Percentiles rank a stretch among this genome's conserved stretches.
Conservation (phyloP, 306 rosid species). For the Prunus kanzakura region DNA sequence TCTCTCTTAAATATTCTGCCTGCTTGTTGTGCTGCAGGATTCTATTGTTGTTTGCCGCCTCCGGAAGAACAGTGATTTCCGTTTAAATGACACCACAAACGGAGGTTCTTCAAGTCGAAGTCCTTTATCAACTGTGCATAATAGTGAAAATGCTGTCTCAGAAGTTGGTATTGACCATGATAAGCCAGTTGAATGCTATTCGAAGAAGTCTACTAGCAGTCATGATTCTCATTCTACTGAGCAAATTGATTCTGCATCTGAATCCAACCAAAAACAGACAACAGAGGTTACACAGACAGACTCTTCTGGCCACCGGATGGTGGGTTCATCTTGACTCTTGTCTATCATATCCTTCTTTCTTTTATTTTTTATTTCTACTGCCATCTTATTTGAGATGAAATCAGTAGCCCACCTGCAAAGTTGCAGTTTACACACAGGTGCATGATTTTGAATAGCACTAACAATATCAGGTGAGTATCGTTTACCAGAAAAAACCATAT, state of each 20-base stretch:
- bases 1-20: background rate
- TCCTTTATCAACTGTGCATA: slow-evolving; percentile 29
- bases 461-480: background rate
- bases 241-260: slow-evolving; percentile 64
- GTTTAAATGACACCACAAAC: slow-evolving; percentile 38
- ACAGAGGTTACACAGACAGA: slow-evolving; percentile 39
- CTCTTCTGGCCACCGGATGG: slow-evolving; percentile 47
- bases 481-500: too few species aligned
- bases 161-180: slow-evolving; percentile 41
- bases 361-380: background rate
- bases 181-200: slow-evolving; percentile 47
- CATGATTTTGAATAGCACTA: too few species aligned
- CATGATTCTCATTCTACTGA: slow-evolving; percentile 62
- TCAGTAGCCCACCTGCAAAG: background rate
- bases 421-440: background rate
- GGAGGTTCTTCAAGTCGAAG: slow-evolving; percentile 53
- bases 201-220: slow-evolving; percentile 53
- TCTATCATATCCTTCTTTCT: background rate
- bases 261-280: slow-evolving; percentile 41
- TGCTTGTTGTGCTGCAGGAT: slow-evolving; percentile 47
- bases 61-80: slow-evolving; percentile 68
- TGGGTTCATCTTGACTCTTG: slow-evolving; percentile 11
- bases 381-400: background rate
- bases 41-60: slow-evolving; percentile 84
- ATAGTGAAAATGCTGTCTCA: slow-evolving; percentile 40